Percentiles rank a stretch among this genome's conserved stretches.
These are phyloP conservation scores for Fraxinus baroniana DNA, from an alignment of 305 asterid species.

Conservation along the genomic window DNA sequence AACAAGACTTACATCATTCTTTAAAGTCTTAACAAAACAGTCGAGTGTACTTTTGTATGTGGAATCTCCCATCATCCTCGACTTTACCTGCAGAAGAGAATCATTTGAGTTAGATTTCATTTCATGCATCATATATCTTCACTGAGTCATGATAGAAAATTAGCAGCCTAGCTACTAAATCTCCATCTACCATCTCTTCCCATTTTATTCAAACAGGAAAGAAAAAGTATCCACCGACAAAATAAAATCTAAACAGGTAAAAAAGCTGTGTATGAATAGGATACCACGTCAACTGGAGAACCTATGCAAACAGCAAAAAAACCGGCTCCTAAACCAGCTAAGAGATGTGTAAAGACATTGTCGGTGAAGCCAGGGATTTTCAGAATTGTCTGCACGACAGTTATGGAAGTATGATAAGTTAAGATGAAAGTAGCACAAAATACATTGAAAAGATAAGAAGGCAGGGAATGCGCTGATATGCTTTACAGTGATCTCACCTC, in stretches of 20 bases:
- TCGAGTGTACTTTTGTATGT: conserved; percentile 79
- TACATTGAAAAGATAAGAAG: not conserved
- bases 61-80: conserved; percentile 99
- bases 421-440: conserved; percentile 8
- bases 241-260: not conserved
- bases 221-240: not conserved
- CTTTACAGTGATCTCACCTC: conserved; percentile 42
- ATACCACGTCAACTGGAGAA: conserved; percentile 98
- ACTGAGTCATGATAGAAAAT: not conserved
- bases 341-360: conserved; percentile 77
- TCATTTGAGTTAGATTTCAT: conserved; percentile 13
- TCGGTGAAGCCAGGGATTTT: conserved; percentile 92
- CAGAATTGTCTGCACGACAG: conserved; percentile 61
- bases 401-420: not conserved
- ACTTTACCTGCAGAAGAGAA: conserved; percentile 65
- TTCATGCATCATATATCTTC: not conserved
- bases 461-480: not conserved
- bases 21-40: conserved; percentile 89
- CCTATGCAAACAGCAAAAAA: conserved; percentile 95
- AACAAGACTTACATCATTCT: conserved; percentile 69
- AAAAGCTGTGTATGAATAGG: conserved; percentile 10
- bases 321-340: conserved; percentile 94
- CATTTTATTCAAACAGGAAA: not conserved
- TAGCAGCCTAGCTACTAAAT: not conserved
- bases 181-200: not conserved